phyloP scores from a whole-genome alignment of 352 stramenopile species.

The Sclerospora graminicola region DNA sequence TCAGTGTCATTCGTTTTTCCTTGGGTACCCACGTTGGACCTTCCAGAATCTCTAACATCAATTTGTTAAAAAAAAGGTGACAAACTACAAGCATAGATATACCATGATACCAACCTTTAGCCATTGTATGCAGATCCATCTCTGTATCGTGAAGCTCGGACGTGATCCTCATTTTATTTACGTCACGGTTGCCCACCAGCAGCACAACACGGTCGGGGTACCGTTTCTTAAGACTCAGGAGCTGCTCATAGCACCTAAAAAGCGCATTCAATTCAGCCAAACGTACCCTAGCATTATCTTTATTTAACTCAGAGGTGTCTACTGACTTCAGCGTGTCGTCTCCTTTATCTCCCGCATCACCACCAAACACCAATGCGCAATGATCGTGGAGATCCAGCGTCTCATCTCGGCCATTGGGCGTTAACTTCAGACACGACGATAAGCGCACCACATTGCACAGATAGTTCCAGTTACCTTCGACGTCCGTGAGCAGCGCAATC shows the following conservation, averaged over 20 bases:
- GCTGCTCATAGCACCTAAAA: conserved; percentile 58
- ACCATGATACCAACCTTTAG: conserved; percentile 23
- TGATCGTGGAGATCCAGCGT: conserved; percentile 53
- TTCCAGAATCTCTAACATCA: conserved; percentile 50
- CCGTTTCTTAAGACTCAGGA: conserved; percentile 80
- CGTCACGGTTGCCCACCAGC: conserved; percentile 89
- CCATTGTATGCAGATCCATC: conserved; percentile 53
- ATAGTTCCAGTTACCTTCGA: conserved; percentile 77
- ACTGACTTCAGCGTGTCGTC: conserved; percentile 68
- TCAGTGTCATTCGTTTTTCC: conserved; percentile 43
- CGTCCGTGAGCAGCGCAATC: conserved; percentile 66
- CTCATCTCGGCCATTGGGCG: conserved; percentile 6
- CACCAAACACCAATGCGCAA: conserved; percentile 84
- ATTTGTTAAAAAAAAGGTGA: not conserved
- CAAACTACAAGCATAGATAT: not conserved
- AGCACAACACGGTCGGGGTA: conserved; percentile 86
- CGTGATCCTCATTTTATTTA: conserved; percentile 89
- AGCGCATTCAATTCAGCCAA: not conserved
- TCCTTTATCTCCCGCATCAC: conserved; percentile 88
- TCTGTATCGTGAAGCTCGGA: conserved; percentile 70
- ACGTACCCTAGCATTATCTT: not conserved
- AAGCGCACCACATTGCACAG: conserved; percentile 52
- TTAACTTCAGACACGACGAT: conserved; percentile 49
- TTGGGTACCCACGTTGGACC: conserved; percentile 56
- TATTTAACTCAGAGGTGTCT: not conserved